phyloP scores from a whole-genome alignment of 148 eudicot species.

The Limonium bicolor region DNA sequence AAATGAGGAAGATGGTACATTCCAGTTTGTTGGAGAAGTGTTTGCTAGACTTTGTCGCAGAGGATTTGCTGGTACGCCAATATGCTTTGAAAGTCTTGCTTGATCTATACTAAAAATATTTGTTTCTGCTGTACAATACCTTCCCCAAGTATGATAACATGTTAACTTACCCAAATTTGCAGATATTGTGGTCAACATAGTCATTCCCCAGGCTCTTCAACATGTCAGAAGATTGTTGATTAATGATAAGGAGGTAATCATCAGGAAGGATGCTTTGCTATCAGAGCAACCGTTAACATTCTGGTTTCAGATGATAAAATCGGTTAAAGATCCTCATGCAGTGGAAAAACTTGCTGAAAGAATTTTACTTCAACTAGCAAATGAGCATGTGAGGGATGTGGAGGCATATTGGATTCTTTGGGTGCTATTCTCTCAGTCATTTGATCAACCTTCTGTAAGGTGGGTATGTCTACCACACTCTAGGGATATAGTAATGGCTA shows the following conservation, averaged over 20 bases:
- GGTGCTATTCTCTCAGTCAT: conserved; percentile 44
- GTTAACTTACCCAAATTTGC: too few relatives aligned
- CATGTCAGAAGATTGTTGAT: conserved; percentile 27
- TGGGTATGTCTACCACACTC: too few relatives aligned
- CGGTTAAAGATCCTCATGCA: conserved; percentile 59
- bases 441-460: conserved; percentile 52
- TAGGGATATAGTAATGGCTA: too few relatives aligned
- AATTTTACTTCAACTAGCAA: conserved; percentile 44
- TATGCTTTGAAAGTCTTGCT: conserved; percentile 2
- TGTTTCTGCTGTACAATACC: too few relatives aligned
- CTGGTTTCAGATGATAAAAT: conserved; percentile 61
- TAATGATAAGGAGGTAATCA: conserved; percentile 13
- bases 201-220: conserved; percentile 37
- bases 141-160: too few relatives aligned
- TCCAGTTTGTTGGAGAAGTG: conserved; percentile 55
- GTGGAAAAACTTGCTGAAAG: conserved; percentile 74
- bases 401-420: conserved; percentile 87
- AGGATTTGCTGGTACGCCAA: conserved; percentile 71
- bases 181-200: conserved; percentile 53
- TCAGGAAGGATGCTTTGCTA: conserved; percentile 22
- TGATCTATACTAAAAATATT: background rate
- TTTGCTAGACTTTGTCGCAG: conserved; percentile 81
- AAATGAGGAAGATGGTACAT: conserved; percentile 20
- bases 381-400: conserved; percentile 32
- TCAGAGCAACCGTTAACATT: conserved; percentile 30